Percentiles rank a stretch among this genome's conserved stretches.
These are phyloP conservation scores for Sporothrix phasma DNA, from an alignment of 2,329 filamentous ascomycete species.

Conservation along the genomic window DNA sequence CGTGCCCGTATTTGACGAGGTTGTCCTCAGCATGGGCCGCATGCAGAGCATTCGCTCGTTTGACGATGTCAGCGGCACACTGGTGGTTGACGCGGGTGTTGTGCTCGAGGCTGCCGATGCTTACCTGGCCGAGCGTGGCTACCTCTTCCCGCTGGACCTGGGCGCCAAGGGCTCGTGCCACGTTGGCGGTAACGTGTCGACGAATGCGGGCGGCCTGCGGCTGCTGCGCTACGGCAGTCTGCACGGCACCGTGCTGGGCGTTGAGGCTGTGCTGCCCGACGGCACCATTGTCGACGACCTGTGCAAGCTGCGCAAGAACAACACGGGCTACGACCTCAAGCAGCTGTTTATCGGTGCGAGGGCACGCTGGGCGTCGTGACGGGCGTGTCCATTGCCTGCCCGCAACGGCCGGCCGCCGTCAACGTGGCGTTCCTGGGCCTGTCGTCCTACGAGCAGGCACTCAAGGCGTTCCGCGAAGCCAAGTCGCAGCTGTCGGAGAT, in stretches of 20 bases:
- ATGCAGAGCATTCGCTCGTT: constrained; percentile 91
- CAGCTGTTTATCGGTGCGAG: constrained; percentile 95
- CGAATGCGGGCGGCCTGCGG: constrained; percentile 86
- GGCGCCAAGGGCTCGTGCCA: constrained; percentile 96
- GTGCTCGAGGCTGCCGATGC: constrained; percentile 84
- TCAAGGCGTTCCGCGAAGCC: constrained; percentile 75
- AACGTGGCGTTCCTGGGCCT: constrained; percentile 94
- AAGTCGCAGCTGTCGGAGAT: constrained; percentile 90
- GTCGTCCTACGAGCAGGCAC: constrained; percentile 81
- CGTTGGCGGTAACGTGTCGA: constrained; percentile 89
- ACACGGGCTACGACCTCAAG: constrained; percentile 95
- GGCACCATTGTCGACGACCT: constrained; percentile 88
- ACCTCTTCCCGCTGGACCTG: constrained; percentile 94
- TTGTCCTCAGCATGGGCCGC: constrained; percentile 79
- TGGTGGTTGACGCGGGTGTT: constrained; percentile 84
- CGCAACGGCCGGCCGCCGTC: constrained; percentile 74
- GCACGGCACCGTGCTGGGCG: constrained; percentile 82
- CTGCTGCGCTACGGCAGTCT: constrained; percentile 87
- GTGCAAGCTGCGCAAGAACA: constrained; percentile 86
- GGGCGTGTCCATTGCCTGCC: constrained; percentile 78
- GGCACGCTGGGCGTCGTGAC: constrained; percentile 94
- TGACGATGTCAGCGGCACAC: constrained; percentile 81
- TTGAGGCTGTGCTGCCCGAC: constrained; percentile 89
- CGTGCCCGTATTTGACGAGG: constrained; percentile 96
- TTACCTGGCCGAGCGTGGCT: constrained; percentile 68